phyloP scores from a whole-genome alignment of 1,139 yeast species.

The Hansenula lynferdii region DNA sequence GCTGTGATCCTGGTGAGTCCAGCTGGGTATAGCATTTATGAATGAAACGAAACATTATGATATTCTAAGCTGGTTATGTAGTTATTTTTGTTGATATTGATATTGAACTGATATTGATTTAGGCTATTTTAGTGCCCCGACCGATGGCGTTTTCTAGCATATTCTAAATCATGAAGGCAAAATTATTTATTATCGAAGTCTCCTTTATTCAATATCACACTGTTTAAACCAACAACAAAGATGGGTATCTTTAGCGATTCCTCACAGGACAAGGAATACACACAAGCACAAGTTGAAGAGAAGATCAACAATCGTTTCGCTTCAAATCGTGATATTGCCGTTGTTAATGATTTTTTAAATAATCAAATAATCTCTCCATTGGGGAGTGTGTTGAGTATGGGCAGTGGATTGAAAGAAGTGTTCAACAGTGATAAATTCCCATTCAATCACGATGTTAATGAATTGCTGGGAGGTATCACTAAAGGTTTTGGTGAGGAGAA shows the following conservation, averaged over 20 bases:
- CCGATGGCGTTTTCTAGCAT: slow-evolving; percentile 1
- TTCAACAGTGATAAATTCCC: neutral
- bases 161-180: no score
- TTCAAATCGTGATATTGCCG: slow-evolving; percentile 1
- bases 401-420: neutral
- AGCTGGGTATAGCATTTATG: neutral
- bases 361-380: neutral
- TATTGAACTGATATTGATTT: no score
- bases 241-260: slow-evolving; percentile 10
- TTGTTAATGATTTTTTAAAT: slow-evolving; percentile 5
- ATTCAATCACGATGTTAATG: neutral
- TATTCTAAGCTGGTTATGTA: no score
- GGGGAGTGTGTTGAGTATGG: neutral
- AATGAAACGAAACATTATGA: slow-evolving; percentile 2
- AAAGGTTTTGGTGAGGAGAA: slow-evolving; percentile 12
- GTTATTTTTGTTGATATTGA: no score
- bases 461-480: slow-evolving; percentile 6
- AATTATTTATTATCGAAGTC: no score
- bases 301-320: slow-evolving; percentile 2
- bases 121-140: no score
- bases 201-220: no score
- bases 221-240: no score
- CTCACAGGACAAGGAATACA: slow-evolving; percentile 6
- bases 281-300: slow-evolving; percentile 4
- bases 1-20: neutral